phyloP scores from a whole-genome alignment of 2,329 filamentous ascomycete genomes.

The Hirsutella rhossiliensis region DNA sequence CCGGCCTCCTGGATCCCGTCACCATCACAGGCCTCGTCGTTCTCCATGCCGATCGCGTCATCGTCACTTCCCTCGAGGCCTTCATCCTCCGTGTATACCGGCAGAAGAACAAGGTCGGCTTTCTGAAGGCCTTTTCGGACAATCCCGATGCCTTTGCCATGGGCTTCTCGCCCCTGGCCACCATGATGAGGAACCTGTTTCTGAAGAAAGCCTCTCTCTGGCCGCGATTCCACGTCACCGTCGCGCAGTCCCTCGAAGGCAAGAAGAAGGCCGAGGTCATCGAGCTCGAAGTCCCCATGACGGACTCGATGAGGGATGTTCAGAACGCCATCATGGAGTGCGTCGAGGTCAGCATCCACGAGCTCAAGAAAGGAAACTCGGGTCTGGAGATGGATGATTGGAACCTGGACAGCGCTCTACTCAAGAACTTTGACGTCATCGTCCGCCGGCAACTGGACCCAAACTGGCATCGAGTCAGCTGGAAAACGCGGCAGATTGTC shows the following conservation, averaged over 20 bases:
- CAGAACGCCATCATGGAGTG: conserved; percentile 93
- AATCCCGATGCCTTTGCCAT: conserved; percentile 81
- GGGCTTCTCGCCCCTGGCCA: conserved; percentile 78
- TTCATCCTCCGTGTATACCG: conserved; percentile 91
- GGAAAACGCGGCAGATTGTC: conserved; percentile 90
- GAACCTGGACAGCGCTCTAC: conserved; percentile 86
- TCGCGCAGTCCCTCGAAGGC: conserved; percentile 81
- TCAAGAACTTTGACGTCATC: conserved; percentile 83
- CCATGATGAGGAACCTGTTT: conserved; percentile 84
- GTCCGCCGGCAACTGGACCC: conserved; percentile 85
- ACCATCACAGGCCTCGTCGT: conserved; percentile 80
- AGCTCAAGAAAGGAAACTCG: conserved; percentile 82
- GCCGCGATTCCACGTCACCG: conserved; percentile 85
- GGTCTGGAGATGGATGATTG: conserved; percentile 94
- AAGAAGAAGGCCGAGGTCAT: conserved; percentile 94
- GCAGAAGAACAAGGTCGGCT: conserved; percentile 87
- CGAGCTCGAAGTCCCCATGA: conserved; percentile 93
- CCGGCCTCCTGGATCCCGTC: conserved; percentile 67
- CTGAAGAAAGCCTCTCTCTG: conserved; percentile 80
- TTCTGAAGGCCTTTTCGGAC: conserved; percentile 93
- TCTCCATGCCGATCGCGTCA: conserved; percentile 76
- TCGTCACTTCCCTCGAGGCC: conserved; percentile 81
- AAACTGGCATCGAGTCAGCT: conserved; percentile 94
- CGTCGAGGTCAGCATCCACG: conserved; percentile 86
- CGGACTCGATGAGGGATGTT: conserved; percentile 82